These are phyloP conservation scores for Rhododendron henanense DNA, from an alignment of 148 eudicot genomes.

Conservation along the genomic window DNA sequence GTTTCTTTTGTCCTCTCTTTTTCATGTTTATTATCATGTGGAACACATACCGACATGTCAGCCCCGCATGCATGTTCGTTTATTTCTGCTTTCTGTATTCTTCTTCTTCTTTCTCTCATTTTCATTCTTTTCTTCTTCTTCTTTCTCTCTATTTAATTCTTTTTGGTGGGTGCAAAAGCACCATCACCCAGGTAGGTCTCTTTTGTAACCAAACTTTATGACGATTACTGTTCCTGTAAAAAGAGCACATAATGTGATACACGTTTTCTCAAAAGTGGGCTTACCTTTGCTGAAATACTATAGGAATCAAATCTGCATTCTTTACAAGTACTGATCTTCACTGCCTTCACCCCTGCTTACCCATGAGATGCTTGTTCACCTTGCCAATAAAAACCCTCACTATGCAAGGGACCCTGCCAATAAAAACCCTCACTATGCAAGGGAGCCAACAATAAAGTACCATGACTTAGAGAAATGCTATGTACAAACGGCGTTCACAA, in stretches of 20 bases:
- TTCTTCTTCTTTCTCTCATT: background rate
- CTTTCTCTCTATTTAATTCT: background rate
- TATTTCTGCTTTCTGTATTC: background rate
- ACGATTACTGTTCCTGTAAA: background rate
- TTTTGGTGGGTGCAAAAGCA: background rate
- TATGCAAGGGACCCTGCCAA: background rate
- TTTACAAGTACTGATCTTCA: background rate
- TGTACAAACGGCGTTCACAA: background rate
- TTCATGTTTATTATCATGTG: background rate
- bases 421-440: background rate
- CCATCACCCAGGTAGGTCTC: conserved; percentile 2
- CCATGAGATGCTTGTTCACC: background rate
- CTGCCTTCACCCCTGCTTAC: background rate
- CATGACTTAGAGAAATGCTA: background rate
- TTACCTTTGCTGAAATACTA: background rate
- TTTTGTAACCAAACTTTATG: background rate
- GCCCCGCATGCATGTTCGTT: background rate
- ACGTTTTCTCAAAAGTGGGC: background rate
- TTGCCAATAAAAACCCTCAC: background rate
- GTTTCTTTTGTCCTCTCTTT: background rate
- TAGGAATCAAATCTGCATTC: background rate
- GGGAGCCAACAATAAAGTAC: background rate
- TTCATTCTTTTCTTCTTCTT: background rate
- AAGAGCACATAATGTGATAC: background rate
- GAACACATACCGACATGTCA: background rate